Base-by-base conservation (phyloP, 345 rosid species). In the Ceriops decandra region DNA sequence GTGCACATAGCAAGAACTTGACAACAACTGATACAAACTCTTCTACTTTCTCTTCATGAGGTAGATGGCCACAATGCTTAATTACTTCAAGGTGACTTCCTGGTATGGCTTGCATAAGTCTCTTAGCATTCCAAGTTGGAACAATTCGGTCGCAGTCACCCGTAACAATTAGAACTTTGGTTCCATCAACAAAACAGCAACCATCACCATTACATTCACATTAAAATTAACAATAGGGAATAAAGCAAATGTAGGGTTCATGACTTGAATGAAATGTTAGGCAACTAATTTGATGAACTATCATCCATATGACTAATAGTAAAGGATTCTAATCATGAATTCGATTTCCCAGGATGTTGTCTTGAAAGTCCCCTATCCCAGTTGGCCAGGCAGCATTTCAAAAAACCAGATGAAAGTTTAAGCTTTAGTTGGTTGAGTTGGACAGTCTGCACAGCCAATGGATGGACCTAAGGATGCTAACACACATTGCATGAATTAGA, bases 51-150 rank as follows among this genome's bases (percentile, higher is more conserved):
- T 93, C 97, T 74, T 93, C 95, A 19, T 88, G 98, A 2, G 97
- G 97, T 66, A 93, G 77, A 79, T 93, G 97, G 19, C 98, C 97
- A 56, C 97, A 93, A 54, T 87, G 73, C 85, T 86, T 79, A 30
- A 93, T 82, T 28, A 89, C 85, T 82, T 88, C 82, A 7, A 88
- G 76, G 58, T 76, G 72, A 16, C 95, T 86, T 63, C 88, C 88
- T 6, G 97, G 93, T 62, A 91, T 88, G 51, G 88, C 95, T 71
- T 57, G 71, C 26, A 92, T 68, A 66, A 93, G 85, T 76, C 85
- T 80, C 85, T 85, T 74, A 5, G 96, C 91, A 76, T 91, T 93
- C 97, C 98, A 91, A 30, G 96, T 72, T 26, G 98, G 97, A 59
- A 91, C 95, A 20, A 93, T 78, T 62, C 93, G 85, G 74, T 91